Conservation (phyloP, 2,329 filamentous ascomycete species). For the Orbilia quercus region DNA sequence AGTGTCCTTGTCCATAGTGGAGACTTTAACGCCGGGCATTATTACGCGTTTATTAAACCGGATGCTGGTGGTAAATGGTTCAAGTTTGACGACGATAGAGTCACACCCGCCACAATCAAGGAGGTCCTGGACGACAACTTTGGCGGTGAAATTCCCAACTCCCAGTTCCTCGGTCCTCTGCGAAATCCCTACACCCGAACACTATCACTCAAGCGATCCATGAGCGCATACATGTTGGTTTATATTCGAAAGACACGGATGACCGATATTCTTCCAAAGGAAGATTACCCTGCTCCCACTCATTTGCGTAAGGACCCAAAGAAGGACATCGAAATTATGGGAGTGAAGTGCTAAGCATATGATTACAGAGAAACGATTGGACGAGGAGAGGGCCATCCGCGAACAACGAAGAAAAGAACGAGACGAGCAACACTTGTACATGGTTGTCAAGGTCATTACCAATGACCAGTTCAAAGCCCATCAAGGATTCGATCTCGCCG, state of each 20-base stretch:
- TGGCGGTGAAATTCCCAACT: constrained; percentile 78
- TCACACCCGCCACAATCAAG: constrained; percentile 89
- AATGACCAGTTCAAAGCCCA: constrained; percentile 83
- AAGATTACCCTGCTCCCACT: constrained; percentile 72
- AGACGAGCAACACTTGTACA: constrained; percentile 93
- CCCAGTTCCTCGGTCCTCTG: constrained; percentile 64
- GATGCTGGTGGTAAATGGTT: constrained; percentile 94
- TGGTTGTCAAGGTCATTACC: constrained; percentile 83
- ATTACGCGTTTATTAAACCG: constrained; percentile 96
- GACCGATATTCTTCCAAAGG: constrained; percentile 82
- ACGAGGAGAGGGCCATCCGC: constrained; percentile 80
- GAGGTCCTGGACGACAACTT: constrained; percentile 97
- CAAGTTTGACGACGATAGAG: constrained; percentile 96
- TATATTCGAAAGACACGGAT: constrained; percentile 89
- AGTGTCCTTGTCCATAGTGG: constrained; percentile 94
- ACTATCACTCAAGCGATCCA: constrained; percentile 74
- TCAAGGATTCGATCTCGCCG: constrained; percentile 83
- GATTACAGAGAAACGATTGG: constrained; percentile 73
- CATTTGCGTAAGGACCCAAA: constrained; percentile 75
- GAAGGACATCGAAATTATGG: not conserved
- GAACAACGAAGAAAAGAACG: constrained; percentile 86
- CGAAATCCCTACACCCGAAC: constrained; percentile 74
- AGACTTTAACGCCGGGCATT: constrained; percentile 95
- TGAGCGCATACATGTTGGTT: constrained; percentile 98
- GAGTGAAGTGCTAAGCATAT: not conserved